phyloP scores from a whole-genome alignment of 2,329 filamentous ascomycete genomes.

The Microsporum audouinii region DNA sequence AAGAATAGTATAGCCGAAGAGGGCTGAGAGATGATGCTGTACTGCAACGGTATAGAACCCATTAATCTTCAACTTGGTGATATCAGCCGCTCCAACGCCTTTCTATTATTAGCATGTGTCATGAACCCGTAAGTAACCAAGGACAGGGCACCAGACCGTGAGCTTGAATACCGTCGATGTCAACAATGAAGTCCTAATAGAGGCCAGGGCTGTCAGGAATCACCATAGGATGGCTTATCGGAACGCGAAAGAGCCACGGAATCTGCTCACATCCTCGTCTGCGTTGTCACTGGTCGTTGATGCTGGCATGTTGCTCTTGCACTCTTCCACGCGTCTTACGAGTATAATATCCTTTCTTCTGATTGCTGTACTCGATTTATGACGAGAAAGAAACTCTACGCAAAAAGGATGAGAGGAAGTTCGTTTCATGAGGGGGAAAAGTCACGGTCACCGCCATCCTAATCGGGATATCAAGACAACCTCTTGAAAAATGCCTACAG shows the following conservation, averaged over 20 bases:
- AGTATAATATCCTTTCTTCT: not conserved
- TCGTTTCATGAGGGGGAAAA: not conserved
- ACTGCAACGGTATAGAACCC: slow-evolving; percentile 55
- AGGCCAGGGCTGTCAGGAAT: not conserved
- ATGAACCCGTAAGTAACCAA: too few species aligned
- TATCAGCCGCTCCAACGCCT: slow-evolving; percentile 55
- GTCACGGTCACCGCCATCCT: not conserved
- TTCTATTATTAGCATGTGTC: not conserved
- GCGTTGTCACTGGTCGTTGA: slow-evolving; percentile 44
- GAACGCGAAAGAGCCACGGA: not conserved
- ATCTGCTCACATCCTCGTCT: slow-evolving; percentile 27
- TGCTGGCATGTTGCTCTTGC: slow-evolving; percentile 36
- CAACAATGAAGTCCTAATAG: slow-evolving; percentile 47
- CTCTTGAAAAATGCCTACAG: not conserved
- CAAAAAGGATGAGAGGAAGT: not conserved
- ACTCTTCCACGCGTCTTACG: not conserved
- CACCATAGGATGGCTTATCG: not conserved
- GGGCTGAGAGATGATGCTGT: slow-evolving; percentile 15
- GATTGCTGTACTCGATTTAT: not conserved
- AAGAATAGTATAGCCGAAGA: too few species aligned
- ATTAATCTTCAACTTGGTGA: slow-evolving; percentile 52
- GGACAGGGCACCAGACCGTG: slow-evolving; percentile 38
- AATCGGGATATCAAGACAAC: not conserved
- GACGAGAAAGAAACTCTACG: not conserved
- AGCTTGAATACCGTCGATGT: slow-evolving; percentile 55